Percentiles rank a stretch among this genome's conserved stretches.
These are phyloP conservation scores for Avicennia marina DNA, from an alignment of 257 asterid genomes.

Conservation along the genomic window DNA sequence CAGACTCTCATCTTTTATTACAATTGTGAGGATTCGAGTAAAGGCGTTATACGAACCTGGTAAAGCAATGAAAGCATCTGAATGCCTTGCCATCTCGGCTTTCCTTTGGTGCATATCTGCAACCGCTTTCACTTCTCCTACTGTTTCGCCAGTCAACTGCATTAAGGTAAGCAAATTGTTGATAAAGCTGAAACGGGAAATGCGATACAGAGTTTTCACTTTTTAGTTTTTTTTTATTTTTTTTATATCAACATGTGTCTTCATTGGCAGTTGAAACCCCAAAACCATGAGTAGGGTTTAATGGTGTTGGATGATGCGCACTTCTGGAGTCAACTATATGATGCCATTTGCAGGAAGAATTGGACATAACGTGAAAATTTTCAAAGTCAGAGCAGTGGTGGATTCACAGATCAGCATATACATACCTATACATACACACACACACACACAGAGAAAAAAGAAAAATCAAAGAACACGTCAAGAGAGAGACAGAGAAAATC, in stretches of 20 bases:
- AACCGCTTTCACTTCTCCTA: slow-evolving; percentile 99
- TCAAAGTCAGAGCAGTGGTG: slow-evolving; percentile 29
- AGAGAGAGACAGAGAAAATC: no score
- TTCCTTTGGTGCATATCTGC: slow-evolving; percentile 99
- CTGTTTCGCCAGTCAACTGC: slow-evolving; percentile 98
- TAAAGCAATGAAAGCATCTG: slow-evolving; percentile 99
- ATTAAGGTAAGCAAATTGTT: slow-evolving; percentile 19
- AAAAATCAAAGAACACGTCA: no score
- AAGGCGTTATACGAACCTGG: slow-evolving; percentile 62
- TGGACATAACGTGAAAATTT: slow-evolving; percentile 26
- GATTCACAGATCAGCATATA: slow-evolving; percentile 25
- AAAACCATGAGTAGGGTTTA: background rate
- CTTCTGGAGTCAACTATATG: slow-evolving; percentile 52
- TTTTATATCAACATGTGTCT: background rate
- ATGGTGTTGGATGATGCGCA: slow-evolving; percentile 32
- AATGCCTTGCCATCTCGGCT: slow-evolving; percentile 96
- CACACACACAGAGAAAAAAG: no score
- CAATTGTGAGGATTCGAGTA: background rate
- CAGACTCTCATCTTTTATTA: background rate
- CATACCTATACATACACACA: background rate
- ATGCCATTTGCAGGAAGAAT: slow-evolving; percentile 37
- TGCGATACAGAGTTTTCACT: background rate
- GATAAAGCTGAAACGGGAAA: slow-evolving; percentile 17
- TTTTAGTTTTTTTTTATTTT: background rate
- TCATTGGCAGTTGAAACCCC: no score